Evolutionary conservation across 2,329 filamentous ascomycete species (phyloP).

Genomic region (Pseudocercospora vitis): DNA sequence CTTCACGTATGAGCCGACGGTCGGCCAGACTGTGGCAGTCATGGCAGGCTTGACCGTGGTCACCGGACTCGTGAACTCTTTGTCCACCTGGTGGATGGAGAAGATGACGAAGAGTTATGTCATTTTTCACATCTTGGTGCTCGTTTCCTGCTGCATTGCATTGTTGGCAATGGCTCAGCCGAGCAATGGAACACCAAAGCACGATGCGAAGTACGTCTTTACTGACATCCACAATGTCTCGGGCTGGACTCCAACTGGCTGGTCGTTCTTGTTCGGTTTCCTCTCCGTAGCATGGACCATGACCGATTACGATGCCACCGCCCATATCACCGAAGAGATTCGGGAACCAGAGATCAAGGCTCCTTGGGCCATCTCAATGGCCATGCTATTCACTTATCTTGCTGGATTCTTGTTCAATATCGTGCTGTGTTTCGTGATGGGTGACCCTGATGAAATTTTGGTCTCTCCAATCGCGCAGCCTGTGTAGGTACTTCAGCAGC

Average conservation of each 20-base stretch:
- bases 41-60: constrained; percentile 57
- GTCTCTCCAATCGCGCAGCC: constrained; percentile 52
- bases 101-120: constrained; percentile 60
- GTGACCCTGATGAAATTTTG: constrained; percentile 51
- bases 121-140: constrained; percentile 56
- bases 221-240: constrained; percentile 54
- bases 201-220: constrained; percentile 56
- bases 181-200: constrained; percentile 46
- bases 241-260: constrained; percentile 57
- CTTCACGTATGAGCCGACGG: constrained; percentile 43
- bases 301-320: constrained; percentile 56
- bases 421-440: constrained; percentile 59
- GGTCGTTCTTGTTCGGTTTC: constrained; percentile 62
- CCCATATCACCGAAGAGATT: constrained; percentile 54
- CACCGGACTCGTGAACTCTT: constrained; percentile 55
- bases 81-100: constrained; percentile 60
- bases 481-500: constrained; percentile 33
- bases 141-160: constrained; percentile 54
- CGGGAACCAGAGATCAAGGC: constrained; percentile 52
- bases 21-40: constrained; percentile 52
- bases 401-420: constrained; percentile 60
- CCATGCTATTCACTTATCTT: constrained; percentile 58
- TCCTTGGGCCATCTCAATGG: constrained; percentile 57
- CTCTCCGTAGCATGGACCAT: constrained; percentile 61
- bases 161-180: constrained; percentile 50